phyloP scores from a whole-genome alignment of 2,329 filamentous ascomycete genomes.

The Colletotrichum lini region DNA sequence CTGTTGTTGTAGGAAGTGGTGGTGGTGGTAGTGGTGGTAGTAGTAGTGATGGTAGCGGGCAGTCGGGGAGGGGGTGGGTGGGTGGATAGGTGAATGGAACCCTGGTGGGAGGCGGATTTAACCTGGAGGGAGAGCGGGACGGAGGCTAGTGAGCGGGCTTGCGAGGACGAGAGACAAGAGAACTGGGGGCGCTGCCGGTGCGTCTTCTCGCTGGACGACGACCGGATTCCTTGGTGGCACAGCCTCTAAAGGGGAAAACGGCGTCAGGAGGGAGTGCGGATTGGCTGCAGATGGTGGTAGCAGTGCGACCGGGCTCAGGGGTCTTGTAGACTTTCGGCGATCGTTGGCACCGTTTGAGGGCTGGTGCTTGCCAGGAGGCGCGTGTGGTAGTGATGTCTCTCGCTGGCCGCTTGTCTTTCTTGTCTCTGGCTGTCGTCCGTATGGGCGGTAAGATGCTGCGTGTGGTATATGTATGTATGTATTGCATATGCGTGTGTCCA shows the following conservation, averaged over 20 bases:
- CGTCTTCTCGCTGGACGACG: slow-evolving; percentile 29
- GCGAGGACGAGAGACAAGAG: slow-evolving; percentile 35
- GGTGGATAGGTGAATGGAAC: slow-evolving; percentile 18
- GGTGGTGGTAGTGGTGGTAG: neutral
- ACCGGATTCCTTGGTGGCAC: slow-evolving; percentile 38
- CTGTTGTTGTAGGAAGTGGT: neutral
- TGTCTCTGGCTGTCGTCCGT: slow-evolving; percentile 7
- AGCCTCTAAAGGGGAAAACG: slow-evolving; percentile 36
- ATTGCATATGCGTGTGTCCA: neutral
- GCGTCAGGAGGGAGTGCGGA: slow-evolving; percentile 36
- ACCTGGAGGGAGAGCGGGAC: slow-evolving; percentile 25
- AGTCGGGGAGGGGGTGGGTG: neutral
- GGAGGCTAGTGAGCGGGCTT: slow-evolving; percentile 26
- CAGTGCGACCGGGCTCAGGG: slow-evolving; percentile 40
- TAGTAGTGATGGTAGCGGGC: slow-evolving; percentile 7
- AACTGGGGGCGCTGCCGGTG: slow-evolving; percentile 35
- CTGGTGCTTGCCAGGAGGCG: slow-evolving; percentile 38
- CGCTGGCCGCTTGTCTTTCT: slow-evolving; percentile 3
- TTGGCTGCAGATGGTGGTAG: slow-evolving; percentile 29
- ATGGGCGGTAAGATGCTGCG: neutral
- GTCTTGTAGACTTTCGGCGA: slow-evolving; percentile 42
- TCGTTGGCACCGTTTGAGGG: slow-evolving; percentile 41
- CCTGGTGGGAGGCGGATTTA: slow-evolving; percentile 26
- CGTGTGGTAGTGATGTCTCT: slow-evolving; percentile 11
- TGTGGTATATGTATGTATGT: neutral